phyloP scores from a whole-genome alignment of 192 early-diverging fungal species.

The Rhizophagus clarus region DNA sequence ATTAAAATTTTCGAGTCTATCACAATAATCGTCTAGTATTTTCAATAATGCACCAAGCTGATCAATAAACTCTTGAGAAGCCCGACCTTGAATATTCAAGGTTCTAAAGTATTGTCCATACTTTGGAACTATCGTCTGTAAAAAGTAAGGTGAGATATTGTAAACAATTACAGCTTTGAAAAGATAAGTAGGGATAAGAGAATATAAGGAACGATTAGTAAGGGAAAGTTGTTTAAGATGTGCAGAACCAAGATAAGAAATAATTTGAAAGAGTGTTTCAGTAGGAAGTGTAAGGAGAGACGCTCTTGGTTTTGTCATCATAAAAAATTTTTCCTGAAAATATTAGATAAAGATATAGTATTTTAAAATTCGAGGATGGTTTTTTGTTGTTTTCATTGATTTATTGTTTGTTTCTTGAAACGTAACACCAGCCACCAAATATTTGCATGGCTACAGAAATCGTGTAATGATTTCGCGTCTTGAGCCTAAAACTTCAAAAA shows the following conservation, averaged over 20 bases:
- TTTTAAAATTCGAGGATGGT: too few relatives aligned
- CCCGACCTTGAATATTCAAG: constrained; percentile 1
- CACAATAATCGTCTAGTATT: constrained; percentile 6
- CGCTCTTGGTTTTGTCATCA: neutral
- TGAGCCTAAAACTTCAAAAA: neutral
- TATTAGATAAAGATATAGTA: too few relatives aligned
- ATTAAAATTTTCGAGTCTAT: constrained; percentile 3
- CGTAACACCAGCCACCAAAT: too few relatives aligned
- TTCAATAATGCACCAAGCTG: neutral
- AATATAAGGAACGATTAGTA: neutral
- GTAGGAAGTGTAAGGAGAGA: constrained; percentile 17
- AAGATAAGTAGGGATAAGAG: neutral
- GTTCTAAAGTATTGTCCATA: neutral
- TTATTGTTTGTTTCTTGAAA: too few relatives aligned
- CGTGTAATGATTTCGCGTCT: too few relatives aligned
- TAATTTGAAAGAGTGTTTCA: constrained; percentile 17
- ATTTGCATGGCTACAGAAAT: too few relatives aligned
- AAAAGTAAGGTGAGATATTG: constrained; percentile 9
- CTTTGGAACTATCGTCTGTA: neutral
- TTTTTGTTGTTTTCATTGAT: too few relatives aligned
- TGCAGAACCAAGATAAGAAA: neutral
- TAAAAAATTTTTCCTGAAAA: neutral
- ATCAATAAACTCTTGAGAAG: constrained; percentile 15
- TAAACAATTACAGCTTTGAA: constrained; percentile 11
- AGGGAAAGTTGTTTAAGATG: constrained; percentile 24